Conservation (phyloP, 352 stramenopile species). For the Phytophthora uliginosa region DNA sequence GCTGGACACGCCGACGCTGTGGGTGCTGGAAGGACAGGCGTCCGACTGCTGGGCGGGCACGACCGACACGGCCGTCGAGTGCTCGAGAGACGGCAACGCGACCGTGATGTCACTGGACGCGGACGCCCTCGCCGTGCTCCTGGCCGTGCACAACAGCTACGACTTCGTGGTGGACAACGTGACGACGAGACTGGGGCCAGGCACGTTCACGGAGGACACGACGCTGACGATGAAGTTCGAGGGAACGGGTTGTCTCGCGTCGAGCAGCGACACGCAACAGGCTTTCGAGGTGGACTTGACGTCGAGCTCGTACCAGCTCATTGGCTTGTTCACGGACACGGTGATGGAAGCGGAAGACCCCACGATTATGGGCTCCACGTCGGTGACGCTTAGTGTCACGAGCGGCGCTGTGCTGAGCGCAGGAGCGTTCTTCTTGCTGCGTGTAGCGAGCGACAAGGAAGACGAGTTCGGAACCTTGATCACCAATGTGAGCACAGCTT, state of each 20-base stretch:
- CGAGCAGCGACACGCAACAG: slow-evolving; percentile 42
- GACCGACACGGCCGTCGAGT: slow-evolving; percentile 41
- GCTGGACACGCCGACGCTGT: slow-evolving; percentile 66
- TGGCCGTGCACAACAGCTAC: slow-evolving; percentile 54
- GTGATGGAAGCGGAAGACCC: slow-evolving; percentile 56
- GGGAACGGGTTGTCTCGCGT: slow-evolving; percentile 60
- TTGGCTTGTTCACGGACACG: slow-evolving; percentile 65
- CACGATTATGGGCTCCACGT: slow-evolving; percentile 61
- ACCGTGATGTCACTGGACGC: slow-evolving; percentile 62
- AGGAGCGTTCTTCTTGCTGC: slow-evolving; percentile 73
- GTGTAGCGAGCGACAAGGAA: slow-evolving; percentile 69
- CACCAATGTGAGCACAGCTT: slow-evolving; percentile 53
- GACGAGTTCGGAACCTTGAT: slow-evolving; percentile 68
- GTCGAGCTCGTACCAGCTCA: slow-evolving; percentile 62
- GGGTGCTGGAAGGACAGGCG: slow-evolving; percentile 50
- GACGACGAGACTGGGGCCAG: slow-evolving; percentile 65
- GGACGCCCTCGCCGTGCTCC: slow-evolving; percentile 44
- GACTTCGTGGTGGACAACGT: slow-evolving; percentile 66
- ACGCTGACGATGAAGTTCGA: slow-evolving; percentile 67
- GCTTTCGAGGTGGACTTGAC: slow-evolving; percentile 69
- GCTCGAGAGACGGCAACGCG: slow-evolving; percentile 61
- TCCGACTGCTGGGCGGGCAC: slow-evolving; percentile 50
- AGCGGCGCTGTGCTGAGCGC: slow-evolving; percentile 71
- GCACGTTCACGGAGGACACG: slow-evolving; percentile 67
- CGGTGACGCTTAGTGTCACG: slow-evolving; percentile 63